Base-by-base conservation (phyloP, 768 basidiomycete species). In the Sporobolomyces pararoseus region DNA sequence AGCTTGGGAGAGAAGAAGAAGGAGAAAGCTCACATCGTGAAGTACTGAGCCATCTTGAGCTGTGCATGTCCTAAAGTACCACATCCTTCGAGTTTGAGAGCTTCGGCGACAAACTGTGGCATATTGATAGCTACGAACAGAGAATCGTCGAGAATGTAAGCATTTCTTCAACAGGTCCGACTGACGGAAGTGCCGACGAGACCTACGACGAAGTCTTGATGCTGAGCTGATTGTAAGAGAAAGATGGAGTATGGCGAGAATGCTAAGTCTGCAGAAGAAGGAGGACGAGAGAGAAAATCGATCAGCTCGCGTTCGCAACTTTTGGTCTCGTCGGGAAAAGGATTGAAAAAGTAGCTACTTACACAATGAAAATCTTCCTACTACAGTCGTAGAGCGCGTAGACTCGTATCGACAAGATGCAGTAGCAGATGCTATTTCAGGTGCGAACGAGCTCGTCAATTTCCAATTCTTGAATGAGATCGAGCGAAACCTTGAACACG, bases 11-110 rank as follows among this genome's bases (percentile, higher is more conserved):
- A 3, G 55, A 21, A 25, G 14, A 23, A 37, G 35, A 37, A 35
- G 9, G 31, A 37, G 31, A 37, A 21, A 54, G n/a, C 34, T 12
- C 14, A 57, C 55, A 57, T 57, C 19, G 10, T 57, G 35, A 57
- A 5, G 21, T 7, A 17, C 55, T 25, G 55, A 19, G 55, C 19
- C 4, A 27, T 17, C 19, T 23, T 14, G 10, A 57, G 23, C 35
- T n/a, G 55, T n/a, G 55, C 35, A 34, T 57, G 55, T 19, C 55
- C 55, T 34, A 57, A 35, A 25, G 55, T 57, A 35, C 55, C 55
- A 25, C 55, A 57, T 6, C 55, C 55, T 2, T 17, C 19, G 23
- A 57, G 55, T 6, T 39, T n/a, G n/a, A 57, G 55, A 37, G 9
- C 16, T 3, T 37, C 9, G n/a, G 55, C 34, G n/a, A 57, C 25